phyloP scores from a whole-genome alignment of 495 filamentous ascomycete genomes.

The Tuber umbilicatum region DNA sequence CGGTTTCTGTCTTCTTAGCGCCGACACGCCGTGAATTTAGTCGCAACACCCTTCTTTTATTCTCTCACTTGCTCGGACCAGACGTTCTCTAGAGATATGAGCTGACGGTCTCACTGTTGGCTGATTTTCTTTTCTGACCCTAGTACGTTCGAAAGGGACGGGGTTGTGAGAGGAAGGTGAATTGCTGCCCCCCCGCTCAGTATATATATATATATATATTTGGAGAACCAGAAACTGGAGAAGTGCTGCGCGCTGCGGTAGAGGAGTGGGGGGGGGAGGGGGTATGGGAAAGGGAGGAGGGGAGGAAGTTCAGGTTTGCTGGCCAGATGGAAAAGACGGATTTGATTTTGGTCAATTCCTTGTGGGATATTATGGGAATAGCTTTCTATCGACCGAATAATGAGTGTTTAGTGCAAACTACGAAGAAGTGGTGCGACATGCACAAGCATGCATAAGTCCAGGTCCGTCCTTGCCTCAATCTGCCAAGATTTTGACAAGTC shows the following conservation, averaged over 20 bases:
- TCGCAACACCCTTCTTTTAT: not conserved
- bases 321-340: not conserved
- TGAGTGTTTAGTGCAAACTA: not conserved
- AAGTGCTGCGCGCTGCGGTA: not conserved
- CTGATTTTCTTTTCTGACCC: slow-evolving; percentile 14
- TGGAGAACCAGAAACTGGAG: not conserved
- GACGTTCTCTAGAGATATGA: slow-evolving; percentile 7
- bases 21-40: not conserved
- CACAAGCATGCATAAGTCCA: too few relatives aligned
- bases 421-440: not conserved
- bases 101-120: slow-evolving; percentile 20
- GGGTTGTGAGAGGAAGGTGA: not conserved
- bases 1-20: slow-evolving; percentile 17
- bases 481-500: not conserved
- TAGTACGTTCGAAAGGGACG: not conserved
- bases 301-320: not conserved
- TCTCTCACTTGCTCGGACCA: slow-evolving; percentile 1
- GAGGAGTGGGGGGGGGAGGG: not conserved
- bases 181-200: not conserved
- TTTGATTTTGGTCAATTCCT: not conserved
- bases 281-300: not conserved
- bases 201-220: not conserved
- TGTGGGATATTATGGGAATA: slow-evolving; percentile 1
- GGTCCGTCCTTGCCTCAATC: not conserved
- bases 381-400: not conserved